Base-by-base conservation (phyloP, 306 rosid species). In the Vigna mungo region DNA sequence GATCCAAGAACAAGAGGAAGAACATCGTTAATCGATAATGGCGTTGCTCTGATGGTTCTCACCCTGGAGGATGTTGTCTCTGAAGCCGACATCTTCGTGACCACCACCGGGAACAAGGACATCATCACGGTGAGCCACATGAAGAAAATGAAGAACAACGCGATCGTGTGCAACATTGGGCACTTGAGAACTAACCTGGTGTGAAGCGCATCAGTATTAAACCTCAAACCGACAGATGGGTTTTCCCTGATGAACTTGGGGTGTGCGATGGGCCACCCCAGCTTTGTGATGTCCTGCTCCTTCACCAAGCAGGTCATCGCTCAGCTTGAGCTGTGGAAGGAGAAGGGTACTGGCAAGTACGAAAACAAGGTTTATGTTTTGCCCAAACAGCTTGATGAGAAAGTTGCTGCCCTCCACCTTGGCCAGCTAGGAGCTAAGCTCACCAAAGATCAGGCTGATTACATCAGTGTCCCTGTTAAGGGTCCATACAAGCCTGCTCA, bases 31-130 rank as follows among this genome's bases (percentile, higher is more conserved):
- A 30, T 30, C 34, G 41, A 34, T 6, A 21, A 58, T 58, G 98
- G 81, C 97, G 4, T 76, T 95, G 72, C 48, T 59, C 99, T 0
- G 51, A 95, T 95, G 99, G 90, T 95, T 49, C 82, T 89, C 41
- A 86, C 97, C 68, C 82, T 95, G 0, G 89, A 81, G 8, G 97
- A 95, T 12, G 79, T 78, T 6, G 68, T 95, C 41, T 75, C 91
- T 0, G 89, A 82, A 75, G 96, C 96, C 6, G 99, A 95, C 69
- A 95, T 95, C 80, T 89, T 95, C 8, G 94, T 89, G 12, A 95
- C 97, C 87, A 95, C 99, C 77, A 95, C 99, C 0, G 99, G 99
- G 23, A 95, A 92, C 92, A 95, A 95, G 90, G 99, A 95, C 96
- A 95, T 95, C 25, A 90, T 92, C 85, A 95, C 88, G 97, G 74